Percentiles rank a stretch among this genome's conserved stretches.
Conservation (phyloP, 495 filamentous ascomycete species). For the Penicillium canescens region DNA sequence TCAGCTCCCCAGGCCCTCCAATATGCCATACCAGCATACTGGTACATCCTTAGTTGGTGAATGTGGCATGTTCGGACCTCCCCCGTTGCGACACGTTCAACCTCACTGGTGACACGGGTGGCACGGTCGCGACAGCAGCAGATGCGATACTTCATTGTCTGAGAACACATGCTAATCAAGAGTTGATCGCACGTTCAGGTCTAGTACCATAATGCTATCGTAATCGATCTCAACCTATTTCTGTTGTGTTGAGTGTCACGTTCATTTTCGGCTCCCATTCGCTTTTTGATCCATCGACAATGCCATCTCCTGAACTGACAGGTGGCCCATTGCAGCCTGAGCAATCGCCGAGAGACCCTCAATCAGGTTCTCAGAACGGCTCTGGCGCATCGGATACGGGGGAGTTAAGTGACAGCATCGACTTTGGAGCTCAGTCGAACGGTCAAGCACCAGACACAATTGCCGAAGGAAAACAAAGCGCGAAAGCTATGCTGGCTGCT, state of each 20-base stretch:
- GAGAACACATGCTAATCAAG: slow-evolving; percentile 6
- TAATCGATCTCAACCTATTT: slow-evolving; percentile 21
- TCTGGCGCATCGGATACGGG: slow-evolving; percentile 23
- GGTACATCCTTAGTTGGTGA: neutral
- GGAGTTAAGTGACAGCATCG: slow-evolving; percentile 25
- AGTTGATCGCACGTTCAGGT: slow-evolving; percentile 15
- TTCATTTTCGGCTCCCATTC: slow-evolving; percentile 17
- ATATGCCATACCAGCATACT: neutral
- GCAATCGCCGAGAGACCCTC: slow-evolving; percentile 26
- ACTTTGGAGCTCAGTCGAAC: slow-evolving; percentile 26
- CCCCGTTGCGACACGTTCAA: slow-evolving; percentile 26
- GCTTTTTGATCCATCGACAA: slow-evolving; percentile 18
- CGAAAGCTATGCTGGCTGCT: slow-evolving; percentile 56
- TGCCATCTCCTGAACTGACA: slow-evolving; percentile 41
- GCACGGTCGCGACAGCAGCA: slow-evolving; percentile 18
- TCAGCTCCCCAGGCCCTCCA: neutral
- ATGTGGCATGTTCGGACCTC: slow-evolving; percentile 7
- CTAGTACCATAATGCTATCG: slow-evolving; percentile 38
- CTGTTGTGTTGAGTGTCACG: slow-evolving; percentile 25
- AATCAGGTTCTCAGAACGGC: slow-evolving; percentile 28
- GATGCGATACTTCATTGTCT: neutral
- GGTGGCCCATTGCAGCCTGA: slow-evolving; percentile 24
- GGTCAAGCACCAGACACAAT: slow-evolving; percentile 40
- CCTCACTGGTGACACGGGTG: slow-evolving; percentile 1
- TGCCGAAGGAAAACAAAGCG: slow-evolving; percentile 58